Conservation (phyloP, 2,329 filamentous ascomycete genomes). For the Zymoseptoria passerinii region DNA sequence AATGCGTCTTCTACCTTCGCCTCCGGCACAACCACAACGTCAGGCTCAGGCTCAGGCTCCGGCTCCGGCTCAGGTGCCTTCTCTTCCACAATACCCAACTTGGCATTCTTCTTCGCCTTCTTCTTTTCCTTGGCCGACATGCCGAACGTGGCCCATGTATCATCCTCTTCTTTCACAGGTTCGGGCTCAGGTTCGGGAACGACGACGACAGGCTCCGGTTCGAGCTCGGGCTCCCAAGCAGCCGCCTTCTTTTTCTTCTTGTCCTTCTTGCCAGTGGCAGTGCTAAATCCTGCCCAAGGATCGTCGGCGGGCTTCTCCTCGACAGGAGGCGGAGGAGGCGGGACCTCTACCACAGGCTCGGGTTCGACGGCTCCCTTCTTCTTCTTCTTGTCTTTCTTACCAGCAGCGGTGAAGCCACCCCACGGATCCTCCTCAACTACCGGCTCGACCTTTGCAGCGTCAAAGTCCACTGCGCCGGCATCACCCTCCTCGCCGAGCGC, state of each 20-base stretch:
- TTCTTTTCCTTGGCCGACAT: conserved; percentile 39
- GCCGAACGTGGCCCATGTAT: conserved; percentile 25
- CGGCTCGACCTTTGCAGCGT: conserved; percentile 14
- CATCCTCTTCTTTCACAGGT: conserved; percentile 30
- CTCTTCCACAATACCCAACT: conserved; percentile 25
- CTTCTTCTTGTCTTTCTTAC: conserved; percentile 29
- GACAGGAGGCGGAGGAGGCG: conserved; percentile 22
- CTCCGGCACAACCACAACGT: conserved; percentile 6
- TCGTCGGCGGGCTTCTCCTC: conserved; percentile 27
- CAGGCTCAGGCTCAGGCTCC: conserved; percentile 4
- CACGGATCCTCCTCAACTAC: conserved; percentile 20
- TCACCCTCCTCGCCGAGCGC: conserved; percentile 7
- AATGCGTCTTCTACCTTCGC: conserved; percentile 15
- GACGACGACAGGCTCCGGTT: conserved; percentile 27
- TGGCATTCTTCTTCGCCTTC: conserved; percentile 43
- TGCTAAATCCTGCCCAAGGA: conserved; percentile 24
- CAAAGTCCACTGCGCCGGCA: conserved; percentile 16
- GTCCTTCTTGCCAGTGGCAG: conserved; percentile 29
- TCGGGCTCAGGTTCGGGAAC: conserved; percentile 34
- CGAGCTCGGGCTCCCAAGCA: conserved; percentile 20
- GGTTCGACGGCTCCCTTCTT: conserved; percentile 20
- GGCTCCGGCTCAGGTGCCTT: conserved; percentile 15
- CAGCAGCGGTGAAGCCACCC: conserved; percentile 18
- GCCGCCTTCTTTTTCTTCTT: conserved; percentile 33
- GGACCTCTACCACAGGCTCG: conserved; percentile 20